Percentiles rank a stretch among this genome's conserved stretches.
phyloP scores from a whole-genome alignment of 2,329 filamentous ascomycete genomes.

The Aspergillus sp. region DNA sequence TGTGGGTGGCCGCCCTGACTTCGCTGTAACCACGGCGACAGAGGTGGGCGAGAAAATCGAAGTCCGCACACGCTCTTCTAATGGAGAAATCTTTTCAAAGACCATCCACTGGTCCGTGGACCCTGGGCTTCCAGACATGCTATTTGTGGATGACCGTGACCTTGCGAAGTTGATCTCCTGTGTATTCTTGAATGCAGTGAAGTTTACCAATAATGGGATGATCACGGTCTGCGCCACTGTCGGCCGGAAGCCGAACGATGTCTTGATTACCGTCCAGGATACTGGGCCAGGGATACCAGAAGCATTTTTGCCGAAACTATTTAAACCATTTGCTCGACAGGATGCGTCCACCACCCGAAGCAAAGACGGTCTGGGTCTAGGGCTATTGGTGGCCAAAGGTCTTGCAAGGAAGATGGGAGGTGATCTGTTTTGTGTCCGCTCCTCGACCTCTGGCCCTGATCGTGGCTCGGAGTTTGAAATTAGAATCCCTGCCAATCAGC shows the following conservation, averaged over 20 bases:
- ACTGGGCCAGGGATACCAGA: slow-evolving; percentile 67
- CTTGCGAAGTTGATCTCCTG: slow-evolving; percentile 63
- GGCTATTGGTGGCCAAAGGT: slow-evolving; percentile 69
- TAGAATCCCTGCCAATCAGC: slow-evolving; percentile 57
- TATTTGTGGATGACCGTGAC: slow-evolving; percentile 60
- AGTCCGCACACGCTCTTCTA: slow-evolving; percentile 43
- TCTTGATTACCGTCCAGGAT: slow-evolving; percentile 62
- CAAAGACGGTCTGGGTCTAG: slow-evolving; percentile 66
- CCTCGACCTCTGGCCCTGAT: slow-evolving; percentile 58
- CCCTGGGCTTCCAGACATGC: slow-evolving; percentile 43
- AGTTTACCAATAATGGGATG: slow-evolving; percentile 65
- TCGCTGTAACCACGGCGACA: slow-evolving; percentile 43
- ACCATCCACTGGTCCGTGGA: slow-evolving; percentile 50
- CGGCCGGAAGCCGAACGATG: slow-evolving; percentile 50
- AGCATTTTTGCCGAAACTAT: slow-evolving; percentile 64
- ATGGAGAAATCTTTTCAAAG: slow-evolving; percentile 43
- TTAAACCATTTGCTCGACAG: slow-evolving; percentile 68
- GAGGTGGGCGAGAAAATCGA: slow-evolving; percentile 46
- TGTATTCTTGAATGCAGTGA: slow-evolving; percentile 65
- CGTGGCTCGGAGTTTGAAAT: slow-evolving; percentile 69
- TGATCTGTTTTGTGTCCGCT: slow-evolving; percentile 62
- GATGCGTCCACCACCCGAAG: slow-evolving; percentile 65
- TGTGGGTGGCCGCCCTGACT: slow-evolving; percentile 48
- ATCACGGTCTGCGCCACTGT: slow-evolving; percentile 57
- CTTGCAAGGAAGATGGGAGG: slow-evolving; percentile 67